phyloP scores from a whole-genome alignment of 1,139 yeast species.

The Maudiozyma humilis region DNA sequence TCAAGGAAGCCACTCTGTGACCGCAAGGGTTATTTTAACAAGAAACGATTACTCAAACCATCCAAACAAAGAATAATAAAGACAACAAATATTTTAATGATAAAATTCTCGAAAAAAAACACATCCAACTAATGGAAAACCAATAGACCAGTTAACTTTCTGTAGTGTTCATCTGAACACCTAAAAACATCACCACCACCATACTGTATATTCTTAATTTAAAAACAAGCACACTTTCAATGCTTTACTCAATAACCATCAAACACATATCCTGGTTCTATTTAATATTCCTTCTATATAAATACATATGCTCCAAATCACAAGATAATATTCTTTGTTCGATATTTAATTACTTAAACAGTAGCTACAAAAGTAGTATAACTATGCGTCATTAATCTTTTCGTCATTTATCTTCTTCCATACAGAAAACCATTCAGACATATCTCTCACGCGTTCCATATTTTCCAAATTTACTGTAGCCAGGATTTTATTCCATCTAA shows the following conservation, averaged over 20 bases:
- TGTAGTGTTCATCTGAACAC: too few species aligned
- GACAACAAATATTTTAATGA: too few species aligned
- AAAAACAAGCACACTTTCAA: too few species aligned
- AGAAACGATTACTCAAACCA: background rate
- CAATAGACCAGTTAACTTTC: background rate
- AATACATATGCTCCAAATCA: background rate
- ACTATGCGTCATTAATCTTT: too few species aligned
- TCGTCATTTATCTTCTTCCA: slow-evolving; percentile 34
- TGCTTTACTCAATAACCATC: too few species aligned
- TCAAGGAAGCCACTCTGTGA: slow-evolving; percentile 6
- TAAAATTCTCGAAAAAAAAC: too few species aligned
- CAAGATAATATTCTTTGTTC: background rate
- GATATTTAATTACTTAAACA: background rate
- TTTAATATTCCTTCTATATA: background rate
- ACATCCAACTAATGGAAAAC: background rate
- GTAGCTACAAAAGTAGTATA: too few species aligned
- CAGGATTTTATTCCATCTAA: slow-evolving; percentile 47
- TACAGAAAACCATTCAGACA: slow-evolving; percentile 40
- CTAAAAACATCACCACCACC: background rate
- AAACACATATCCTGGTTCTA: background rate
- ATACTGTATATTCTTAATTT: slow-evolving; percentile 2
- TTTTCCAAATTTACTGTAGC: slow-evolving; percentile 70
- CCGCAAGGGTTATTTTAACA: background rate
- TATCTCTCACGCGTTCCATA: slow-evolving; percentile 33
- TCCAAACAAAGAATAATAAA: background rate